A percentile compares a stretch with the other conserved stretches of the same genome.
phyloP scores from a whole-genome alignment of 805 yeast genomes.

The Kuraishia capsulata region DNA sequence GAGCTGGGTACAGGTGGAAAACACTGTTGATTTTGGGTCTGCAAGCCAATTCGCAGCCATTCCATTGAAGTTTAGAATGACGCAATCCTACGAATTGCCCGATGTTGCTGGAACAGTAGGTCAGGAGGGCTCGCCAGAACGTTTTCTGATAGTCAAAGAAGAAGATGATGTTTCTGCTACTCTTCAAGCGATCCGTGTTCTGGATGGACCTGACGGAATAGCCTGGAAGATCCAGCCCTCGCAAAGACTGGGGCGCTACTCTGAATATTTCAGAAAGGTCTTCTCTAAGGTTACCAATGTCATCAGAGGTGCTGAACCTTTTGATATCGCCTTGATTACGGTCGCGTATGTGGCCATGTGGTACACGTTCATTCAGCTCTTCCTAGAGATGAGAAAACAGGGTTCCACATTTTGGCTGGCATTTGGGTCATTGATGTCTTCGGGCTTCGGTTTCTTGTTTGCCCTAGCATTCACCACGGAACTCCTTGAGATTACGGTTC shows the following conservation, averaged over 20 bases:
- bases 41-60: slow-evolving; percentile 40
- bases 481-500: slow-evolving; percentile 49
- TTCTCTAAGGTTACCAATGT: slow-evolving; percentile 31
- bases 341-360: slow-evolving; percentile 84
- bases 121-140: slow-evolving; percentile 31
- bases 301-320: slow-evolving; percentile 68
- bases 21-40: slow-evolving; percentile 26
- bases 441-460: slow-evolving; percentile 74
- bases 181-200: slow-evolving; percentile 12
- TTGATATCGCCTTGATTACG: slow-evolving; percentile 72
- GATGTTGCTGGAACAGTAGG: slow-evolving; percentile 27
- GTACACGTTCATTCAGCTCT: slow-evolving; percentile 69
- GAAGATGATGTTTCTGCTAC: slow-evolving; percentile 14
- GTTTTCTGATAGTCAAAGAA: slow-evolving; percentile 28
- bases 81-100: slow-evolving; percentile 28
- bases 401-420: slow-evolving; percentile 90
- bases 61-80: slow-evolving; percentile 49
- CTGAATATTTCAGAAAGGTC: slow-evolving; percentile 36
- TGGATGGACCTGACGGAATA: slow-evolving; percentile 31
- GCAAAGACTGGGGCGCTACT: slow-evolving; percentile 46
- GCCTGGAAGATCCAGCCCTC: slow-evolving; percentile 55
- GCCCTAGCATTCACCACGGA: slow-evolving; percentile 61
- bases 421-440: slow-evolving; percentile 66
- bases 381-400: slow-evolving; percentile 58
- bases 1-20: slow-evolving; percentile 42